Conservation (phyloP, 2,329 filamentous ascomycete species). For the Aspergillus uvarum region DNA sequence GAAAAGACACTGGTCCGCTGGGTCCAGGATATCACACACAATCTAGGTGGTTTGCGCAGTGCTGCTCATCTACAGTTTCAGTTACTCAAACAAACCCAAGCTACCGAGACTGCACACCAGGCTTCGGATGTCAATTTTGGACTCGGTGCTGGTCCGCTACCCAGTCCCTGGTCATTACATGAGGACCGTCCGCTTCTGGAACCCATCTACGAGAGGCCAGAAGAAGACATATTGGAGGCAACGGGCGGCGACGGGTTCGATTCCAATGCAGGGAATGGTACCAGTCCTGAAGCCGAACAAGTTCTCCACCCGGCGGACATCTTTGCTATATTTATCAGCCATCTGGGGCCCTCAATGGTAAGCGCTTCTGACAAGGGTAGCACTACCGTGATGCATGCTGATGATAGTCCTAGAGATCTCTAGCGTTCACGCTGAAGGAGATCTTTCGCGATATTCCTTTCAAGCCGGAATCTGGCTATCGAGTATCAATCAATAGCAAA, state of each 20-base stretch:
- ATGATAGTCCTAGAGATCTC: slow-evolving; percentile 62
- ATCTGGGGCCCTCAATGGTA: slow-evolving; percentile 86
- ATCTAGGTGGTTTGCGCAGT: slow-evolving; percentile 84
- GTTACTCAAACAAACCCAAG: slow-evolving; percentile 65
- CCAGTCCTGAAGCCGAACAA: slow-evolving; percentile 14
- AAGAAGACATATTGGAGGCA: slow-evolving; percentile 50
- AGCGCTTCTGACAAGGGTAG: slow-evolving; percentile 1
- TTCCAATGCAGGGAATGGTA: slow-evolving; percentile 11
- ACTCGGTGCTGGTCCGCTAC: slow-evolving; percentile 19
- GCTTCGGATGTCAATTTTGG: slow-evolving; percentile 17
- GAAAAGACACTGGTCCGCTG: slow-evolving; percentile 80
- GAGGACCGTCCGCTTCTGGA: slow-evolving; percentile 54
- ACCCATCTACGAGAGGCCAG: slow-evolving; percentile 63
- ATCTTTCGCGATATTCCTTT: slow-evolving; percentile 88
- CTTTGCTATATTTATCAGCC: slow-evolving; percentile 83
- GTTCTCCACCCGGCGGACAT: slow-evolving; percentile 67
- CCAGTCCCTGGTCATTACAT: slow-evolving; percentile 33
- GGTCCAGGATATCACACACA: slow-evolving; percentile 80
- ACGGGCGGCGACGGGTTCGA: background rate
- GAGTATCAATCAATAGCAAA: slow-evolving; percentile 73
- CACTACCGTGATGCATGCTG: slow-evolving; percentile 1
- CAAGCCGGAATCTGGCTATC: slow-evolving; percentile 63
- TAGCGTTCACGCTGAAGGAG: slow-evolving; percentile 87
- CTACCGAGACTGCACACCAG: slow-evolving; percentile 18
- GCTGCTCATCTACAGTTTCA: slow-evolving; percentile 87